These are phyloP conservation scores for Phaeosphaeriaceae sp. DNA, from an alignment of 2,329 filamentous ascomycete genomes.

Conservation along the genomic window DNA sequence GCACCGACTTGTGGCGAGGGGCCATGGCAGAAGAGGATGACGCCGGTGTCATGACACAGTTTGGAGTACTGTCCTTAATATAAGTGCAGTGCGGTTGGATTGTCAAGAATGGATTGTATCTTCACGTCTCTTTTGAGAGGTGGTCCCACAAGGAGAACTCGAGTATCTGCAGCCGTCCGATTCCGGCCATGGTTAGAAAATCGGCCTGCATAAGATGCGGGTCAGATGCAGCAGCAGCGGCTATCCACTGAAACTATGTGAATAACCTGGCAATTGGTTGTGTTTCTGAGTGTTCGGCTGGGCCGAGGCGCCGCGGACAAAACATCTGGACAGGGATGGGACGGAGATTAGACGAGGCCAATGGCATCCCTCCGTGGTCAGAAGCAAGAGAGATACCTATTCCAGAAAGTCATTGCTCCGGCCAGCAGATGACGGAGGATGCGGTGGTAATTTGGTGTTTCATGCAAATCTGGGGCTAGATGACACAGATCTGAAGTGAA, in stretches of 20 bases:
- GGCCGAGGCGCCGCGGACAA: not conserved
- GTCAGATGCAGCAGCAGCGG: constrained; percentile 16
- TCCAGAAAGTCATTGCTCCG: not conserved
- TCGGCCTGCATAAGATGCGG: constrained; percentile 24
- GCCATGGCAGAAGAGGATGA: not conserved
- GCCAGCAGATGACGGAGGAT: not conserved
- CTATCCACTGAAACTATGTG: not conserved
- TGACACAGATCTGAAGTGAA: no score
- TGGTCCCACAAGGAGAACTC: no score
- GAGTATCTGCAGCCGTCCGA: constrained; percentile 19
- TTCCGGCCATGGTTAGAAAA: constrained; percentile 7
- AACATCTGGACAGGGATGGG: not conserved
- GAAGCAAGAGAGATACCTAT: not conserved
- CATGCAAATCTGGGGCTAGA: not conserved
- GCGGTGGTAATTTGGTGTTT: constrained; percentile 2
- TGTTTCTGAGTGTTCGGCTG: not conserved
- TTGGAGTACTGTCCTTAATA: not conserved
- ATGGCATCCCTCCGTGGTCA: constrained; percentile 2
- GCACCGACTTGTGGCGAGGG: constrained; percentile 2
- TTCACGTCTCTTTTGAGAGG: not conserved
- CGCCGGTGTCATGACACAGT: not conserved
- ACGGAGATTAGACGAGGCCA: not conserved
- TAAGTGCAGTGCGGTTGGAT: not conserved
- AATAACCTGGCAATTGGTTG: constrained; percentile 15
- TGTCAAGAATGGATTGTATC: no score